Percentiles rank a stretch among this genome's conserved stretches.
Evolutionary conservation across 2,329 filamentous ascomycete species (phyloP).

Genomic region (Colletotrichum sp.): DNA sequence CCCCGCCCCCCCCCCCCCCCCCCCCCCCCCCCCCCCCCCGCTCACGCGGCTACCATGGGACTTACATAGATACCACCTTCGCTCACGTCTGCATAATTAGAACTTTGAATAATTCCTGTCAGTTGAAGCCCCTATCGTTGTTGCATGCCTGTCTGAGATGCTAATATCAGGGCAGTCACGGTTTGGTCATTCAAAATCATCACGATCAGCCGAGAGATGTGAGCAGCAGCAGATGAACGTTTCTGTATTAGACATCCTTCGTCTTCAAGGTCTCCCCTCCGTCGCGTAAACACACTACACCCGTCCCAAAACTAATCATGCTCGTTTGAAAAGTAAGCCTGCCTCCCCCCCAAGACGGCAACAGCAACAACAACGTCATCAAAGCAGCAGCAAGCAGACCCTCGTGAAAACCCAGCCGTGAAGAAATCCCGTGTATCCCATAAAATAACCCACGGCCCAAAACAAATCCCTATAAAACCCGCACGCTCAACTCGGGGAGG

Average conservation of each 20-base stretch:
- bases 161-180: fast-evolving
- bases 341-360: background rate
- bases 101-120: background rate
- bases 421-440: background rate
- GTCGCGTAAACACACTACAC: background rate
- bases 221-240: background rate
- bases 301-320: background rate
- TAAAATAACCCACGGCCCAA: background rate
- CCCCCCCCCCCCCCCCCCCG: no score
- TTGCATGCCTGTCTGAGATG: background rate
- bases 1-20: no score
- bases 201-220: background rate
- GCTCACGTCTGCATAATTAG: background rate
- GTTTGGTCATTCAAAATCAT: background rate
- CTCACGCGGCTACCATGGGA: no score
- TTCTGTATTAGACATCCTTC: background rate
- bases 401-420: background rate
- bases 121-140: background rate
- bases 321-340: background rate
- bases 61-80: conserved; percentile 10
- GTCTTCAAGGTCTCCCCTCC: background rate
- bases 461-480: background rate
- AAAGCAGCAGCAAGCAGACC: background rate
- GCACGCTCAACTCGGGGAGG: background rate
- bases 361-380: background rate